phyloP scores from a whole-genome alignment of 225 moss, liverwort and hornwort genomes.

The Ulota crispa region DNA sequence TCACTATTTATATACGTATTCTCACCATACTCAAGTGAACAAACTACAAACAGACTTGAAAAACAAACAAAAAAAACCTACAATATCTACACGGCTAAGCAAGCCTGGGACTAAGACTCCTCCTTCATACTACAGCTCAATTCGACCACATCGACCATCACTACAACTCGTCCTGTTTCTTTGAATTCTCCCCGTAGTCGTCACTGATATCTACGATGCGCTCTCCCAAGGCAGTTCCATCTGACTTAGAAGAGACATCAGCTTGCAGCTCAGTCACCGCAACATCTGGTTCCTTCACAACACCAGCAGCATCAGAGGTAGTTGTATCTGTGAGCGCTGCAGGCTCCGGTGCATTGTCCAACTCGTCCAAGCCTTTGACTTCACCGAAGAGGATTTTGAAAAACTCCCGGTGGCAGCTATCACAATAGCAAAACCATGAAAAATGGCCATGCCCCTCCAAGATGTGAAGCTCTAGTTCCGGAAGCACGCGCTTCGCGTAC shows the following conservation, averaged over 20 bases:
- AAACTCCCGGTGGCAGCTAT: constrained; percentile 65
- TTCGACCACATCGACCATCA: neutral
- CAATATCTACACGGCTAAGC: neutral
- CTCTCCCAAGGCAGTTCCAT: constrained; percentile 7
- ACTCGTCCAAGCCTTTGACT: constrained; percentile 34
- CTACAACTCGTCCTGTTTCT: constrained; percentile 15
- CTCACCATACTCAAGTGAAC: neutral
- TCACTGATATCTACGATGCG: constrained; percentile 15
- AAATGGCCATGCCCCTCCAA: constrained; percentile 81
- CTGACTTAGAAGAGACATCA: constrained; percentile 2
- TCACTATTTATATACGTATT: neutral
- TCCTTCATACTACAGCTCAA: neutral
- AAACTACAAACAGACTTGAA: neutral
- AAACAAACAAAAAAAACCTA: neutral
- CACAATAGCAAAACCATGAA: constrained; percentile 83
- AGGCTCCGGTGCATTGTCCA: constrained; percentile 14
- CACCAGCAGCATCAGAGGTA: neutral
- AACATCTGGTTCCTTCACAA: constrained; percentile 2
- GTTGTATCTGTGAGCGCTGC: neutral
- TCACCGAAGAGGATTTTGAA: constrained; percentile 65
- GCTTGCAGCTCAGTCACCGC: constrained; percentile 20
- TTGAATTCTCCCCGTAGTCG: neutral
- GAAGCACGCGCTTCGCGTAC: constrained; percentile 59
- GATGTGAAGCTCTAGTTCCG: constrained; percentile 59
- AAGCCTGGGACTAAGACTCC: neutral